Conservation (phyloP, 2,329 filamentous ascomycete genomes). For the Bipolaris cookei region DNA sequence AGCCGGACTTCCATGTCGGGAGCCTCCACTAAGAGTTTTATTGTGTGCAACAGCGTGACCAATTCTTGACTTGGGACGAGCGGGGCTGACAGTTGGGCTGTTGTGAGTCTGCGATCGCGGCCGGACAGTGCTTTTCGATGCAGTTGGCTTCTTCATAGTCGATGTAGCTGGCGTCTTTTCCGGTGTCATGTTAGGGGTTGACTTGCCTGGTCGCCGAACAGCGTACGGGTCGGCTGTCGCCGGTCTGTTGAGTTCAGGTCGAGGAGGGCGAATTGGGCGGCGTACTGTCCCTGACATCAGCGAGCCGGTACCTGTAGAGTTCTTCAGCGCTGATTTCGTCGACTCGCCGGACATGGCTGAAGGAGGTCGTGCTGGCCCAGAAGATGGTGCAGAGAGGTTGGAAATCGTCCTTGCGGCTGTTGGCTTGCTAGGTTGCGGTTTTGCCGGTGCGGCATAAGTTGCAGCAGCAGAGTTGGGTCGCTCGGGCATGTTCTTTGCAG, state of each 20-base stretch:
- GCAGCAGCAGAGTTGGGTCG: slow-evolving; percentile 66
- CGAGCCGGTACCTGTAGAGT: slow-evolving; percentile 48
- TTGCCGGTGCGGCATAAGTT: slow-evolving; percentile 57
- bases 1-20: slow-evolving; percentile 42
- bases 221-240: slow-evolving; percentile 63
- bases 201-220: slow-evolving; percentile 47
- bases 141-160: slow-evolving; percentile 46
- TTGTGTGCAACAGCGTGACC: slow-evolving; percentile 36
- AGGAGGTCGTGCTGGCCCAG: slow-evolving; percentile 42
- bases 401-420: slow-evolving; percentile 38
- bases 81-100: slow-evolving; percentile 46
- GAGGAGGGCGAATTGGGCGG: slow-evolving; percentile 49
- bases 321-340: slow-evolving; percentile 43
- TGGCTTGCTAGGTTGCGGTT: slow-evolving; percentile 47
- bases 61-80: slow-evolving; percentile 46
- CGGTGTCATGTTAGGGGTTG: slow-evolving; percentile 57
- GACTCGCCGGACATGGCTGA: slow-evolving; percentile 45
- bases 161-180: slow-evolving; percentile 52
- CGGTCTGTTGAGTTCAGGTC: slow-evolving; percentile 57
- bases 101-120: slow-evolving; percentile 44
- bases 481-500: slow-evolving; percentile 54
- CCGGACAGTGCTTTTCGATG: slow-evolving; percentile 39
- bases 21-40: slow-evolving; percentile 39
- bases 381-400: slow-evolving; percentile 39
- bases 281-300: slow-evolving; percentile 67